These are phyloP conservation scores for Tetrahymena malaccensis DNA, from an alignment of 73 alveolate genomes.

Conservation along the genomic window DNA sequence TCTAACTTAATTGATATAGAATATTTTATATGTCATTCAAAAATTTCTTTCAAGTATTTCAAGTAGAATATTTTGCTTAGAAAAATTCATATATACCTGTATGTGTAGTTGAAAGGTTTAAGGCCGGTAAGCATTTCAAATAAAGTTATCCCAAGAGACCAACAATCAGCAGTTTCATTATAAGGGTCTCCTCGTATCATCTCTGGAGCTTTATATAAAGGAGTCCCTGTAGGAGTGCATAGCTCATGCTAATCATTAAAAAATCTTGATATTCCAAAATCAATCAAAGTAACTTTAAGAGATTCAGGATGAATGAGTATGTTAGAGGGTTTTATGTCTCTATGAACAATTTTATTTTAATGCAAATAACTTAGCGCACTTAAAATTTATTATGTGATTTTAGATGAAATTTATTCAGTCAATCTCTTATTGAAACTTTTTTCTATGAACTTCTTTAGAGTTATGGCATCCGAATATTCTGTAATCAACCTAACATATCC, in stretches of 20 bases:
- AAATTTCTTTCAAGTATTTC: background rate
- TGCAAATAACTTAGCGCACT: background rate
- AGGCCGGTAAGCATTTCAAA: background rate
- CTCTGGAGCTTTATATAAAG: background rate
- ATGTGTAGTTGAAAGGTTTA: background rate
- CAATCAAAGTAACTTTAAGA: background rate
- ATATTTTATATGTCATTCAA: background rate
- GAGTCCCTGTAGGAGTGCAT: background rate
- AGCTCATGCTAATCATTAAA: background rate
- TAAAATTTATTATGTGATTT: background rate
- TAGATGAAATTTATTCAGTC: background rate
- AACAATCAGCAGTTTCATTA: background rate
- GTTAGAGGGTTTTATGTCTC: background rate
- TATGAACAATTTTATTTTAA: background rate
- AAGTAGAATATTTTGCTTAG: background rate
- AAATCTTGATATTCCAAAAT: background rate
- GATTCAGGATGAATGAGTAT: background rate
- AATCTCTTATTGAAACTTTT: background rate
- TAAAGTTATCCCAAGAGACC: background rate
- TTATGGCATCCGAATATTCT: background rate
- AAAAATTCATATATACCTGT: background rate
- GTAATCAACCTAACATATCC: background rate
- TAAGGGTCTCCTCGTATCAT: background rate
- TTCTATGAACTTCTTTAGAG: background rate
- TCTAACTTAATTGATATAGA: background rate